Evolutionary conservation across 2,329 filamentous ascomycete species (phyloP).

Genomic region (Myriosclerotinia duriaeana): DNA sequence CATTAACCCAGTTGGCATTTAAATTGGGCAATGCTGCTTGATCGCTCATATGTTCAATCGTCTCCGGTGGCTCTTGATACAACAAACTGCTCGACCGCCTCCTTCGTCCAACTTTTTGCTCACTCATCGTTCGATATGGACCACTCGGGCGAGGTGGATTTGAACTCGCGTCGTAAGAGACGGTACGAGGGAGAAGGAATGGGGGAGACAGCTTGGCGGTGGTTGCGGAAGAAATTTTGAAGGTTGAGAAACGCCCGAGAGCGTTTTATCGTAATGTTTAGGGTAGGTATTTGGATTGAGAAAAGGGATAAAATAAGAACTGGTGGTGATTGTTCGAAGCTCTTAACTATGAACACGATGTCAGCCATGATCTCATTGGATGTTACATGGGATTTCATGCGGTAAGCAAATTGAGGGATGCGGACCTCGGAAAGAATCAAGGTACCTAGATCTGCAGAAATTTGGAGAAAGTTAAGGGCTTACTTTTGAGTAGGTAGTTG

Average conservation of each 20-base stretch:
- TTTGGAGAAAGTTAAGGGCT: slow-evolving; percentile 12
- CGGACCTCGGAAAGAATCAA: background rate
- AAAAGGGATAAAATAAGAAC: background rate
- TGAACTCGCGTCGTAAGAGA: slow-evolving; percentile 85
- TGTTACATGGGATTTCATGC: slow-evolving; percentile 3
- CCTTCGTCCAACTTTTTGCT: slow-evolving; percentile 70
- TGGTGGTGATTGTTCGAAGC: slow-evolving; percentile 10
- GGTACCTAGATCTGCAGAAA: background rate
- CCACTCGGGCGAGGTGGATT: slow-evolving; percentile 64
- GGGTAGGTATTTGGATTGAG: background rate
- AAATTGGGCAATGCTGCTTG: slow-evolving; percentile 92
- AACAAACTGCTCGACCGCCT: slow-evolving; percentile 96
- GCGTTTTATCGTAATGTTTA: slow-evolving; percentile 28
- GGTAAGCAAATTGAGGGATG: slow-evolving; percentile 12
- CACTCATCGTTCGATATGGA: slow-evolving; percentile 52
- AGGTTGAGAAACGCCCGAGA: slow-evolving; percentile 34
- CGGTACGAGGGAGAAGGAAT: slow-evolving; percentile 81
- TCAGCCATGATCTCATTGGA: slow-evolving; percentile 23
- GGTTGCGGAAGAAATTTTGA: slow-evolving; percentile 48
- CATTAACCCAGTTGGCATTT: slow-evolving; percentile 98
- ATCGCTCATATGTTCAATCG: slow-evolving; percentile 95
- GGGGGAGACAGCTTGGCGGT: slow-evolving; percentile 96
- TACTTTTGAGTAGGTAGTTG: slow-evolving; percentile 4
- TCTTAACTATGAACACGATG: slow-evolving; percentile 7
- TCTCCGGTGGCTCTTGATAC: slow-evolving; percentile 95